A percentile compares a stretch with the other conserved stretches of the same genome.
These are phyloP conservation scores for Aspergillaceae sp. DNA, from an alignment of 2,329 filamentous ascomycete genomes.

Conservation along the genomic window DNA sequence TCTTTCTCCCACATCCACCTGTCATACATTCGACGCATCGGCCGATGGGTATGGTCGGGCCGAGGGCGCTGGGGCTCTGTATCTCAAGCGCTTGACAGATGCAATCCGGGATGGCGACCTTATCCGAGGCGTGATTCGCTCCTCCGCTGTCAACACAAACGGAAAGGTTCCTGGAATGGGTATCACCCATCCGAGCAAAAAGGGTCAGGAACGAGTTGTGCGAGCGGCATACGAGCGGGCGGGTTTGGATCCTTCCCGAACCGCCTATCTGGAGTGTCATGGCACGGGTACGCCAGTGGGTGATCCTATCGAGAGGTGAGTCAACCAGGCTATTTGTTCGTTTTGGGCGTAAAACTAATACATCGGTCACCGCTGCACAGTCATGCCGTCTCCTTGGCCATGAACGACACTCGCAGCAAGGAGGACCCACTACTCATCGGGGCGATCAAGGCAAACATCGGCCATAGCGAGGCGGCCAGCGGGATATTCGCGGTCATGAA, in stretches of 20 bases:
- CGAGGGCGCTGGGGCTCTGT: constrained; percentile 19
- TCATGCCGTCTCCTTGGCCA: no score
- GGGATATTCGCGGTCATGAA: constrained; percentile 14
- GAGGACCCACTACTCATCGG: neutral
- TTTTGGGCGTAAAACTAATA: no score
- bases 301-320: constrained; percentile 17
- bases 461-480: constrained; percentile 15
- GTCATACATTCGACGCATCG: constrained; percentile 25
- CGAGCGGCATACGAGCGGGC: constrained; percentile 29
- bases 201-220: constrained; percentile 34
- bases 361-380: no score
- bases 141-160: constrained; percentile 9
- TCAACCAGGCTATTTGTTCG: no score
- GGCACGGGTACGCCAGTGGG: constrained; percentile 35
- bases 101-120: constrained; percentile 33
- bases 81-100: constrained; percentile 29
- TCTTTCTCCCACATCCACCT: constrained; percentile 25
- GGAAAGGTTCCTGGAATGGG: constrained; percentile 8
- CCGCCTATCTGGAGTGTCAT: constrained; percentile 36
- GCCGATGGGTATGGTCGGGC: constrained; percentile 31
- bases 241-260: constrained; percentile 21
- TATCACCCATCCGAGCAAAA: constrained; percentile 18
- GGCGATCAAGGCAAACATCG: constrained; percentile 17
- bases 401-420: no score
- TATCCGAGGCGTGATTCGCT: constrained; percentile 15